Evolutionary conservation across 192 early-diverging fungal genomes (phyloP).

Genomic region (Lunasporangiospora selenospora): DNA sequence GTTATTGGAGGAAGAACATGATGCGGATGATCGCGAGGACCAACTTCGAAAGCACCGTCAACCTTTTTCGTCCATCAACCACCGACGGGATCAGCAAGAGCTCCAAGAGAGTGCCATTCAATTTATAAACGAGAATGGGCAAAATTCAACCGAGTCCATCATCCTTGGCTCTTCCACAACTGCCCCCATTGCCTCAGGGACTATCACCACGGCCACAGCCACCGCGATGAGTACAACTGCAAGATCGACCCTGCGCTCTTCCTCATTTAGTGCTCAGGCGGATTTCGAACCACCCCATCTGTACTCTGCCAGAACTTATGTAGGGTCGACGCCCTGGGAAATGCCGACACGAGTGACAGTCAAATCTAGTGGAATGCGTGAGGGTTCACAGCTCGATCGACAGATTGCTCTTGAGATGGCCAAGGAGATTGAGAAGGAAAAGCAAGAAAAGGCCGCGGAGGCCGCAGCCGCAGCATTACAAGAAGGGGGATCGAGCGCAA

Average conservation of each 20-base stretch:
- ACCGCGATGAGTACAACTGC: no score
- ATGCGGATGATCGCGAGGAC: conserved; percentile 28
- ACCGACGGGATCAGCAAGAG: conserved; percentile 19
- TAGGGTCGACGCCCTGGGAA: conserved; percentile 43
- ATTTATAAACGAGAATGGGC: no score
- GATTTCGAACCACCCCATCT: conserved; percentile 47
- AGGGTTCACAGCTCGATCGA: conserved; percentile 30
- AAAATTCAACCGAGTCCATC: no score
- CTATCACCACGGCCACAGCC: no score
- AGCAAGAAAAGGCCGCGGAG: conserved; percentile 1
- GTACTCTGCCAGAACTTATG: conserved; percentile 38
- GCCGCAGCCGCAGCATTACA: not conserved
- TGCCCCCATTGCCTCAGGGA: no score
- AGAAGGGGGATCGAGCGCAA: no score
- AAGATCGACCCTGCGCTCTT: no score
- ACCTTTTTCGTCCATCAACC: conserved; percentile 37
- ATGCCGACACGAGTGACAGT: conserved; percentile 42
- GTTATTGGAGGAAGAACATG: conserved; percentile 45
- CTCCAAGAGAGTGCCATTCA: no score
- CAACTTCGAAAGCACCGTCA: conserved; percentile 18
- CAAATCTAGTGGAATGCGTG: conserved; percentile 30
- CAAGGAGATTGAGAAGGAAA: conserved; percentile 33
- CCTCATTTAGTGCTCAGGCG: not conserved
- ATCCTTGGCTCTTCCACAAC: no score
- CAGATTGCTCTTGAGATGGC: conserved; percentile 45